A percentile compares a stretch with the other conserved stretches of the same genome.
Evolutionary conservation across 1,284 basidiomycete species (phyloP).

Genomic region (Boletus nobilissimus): DNA sequence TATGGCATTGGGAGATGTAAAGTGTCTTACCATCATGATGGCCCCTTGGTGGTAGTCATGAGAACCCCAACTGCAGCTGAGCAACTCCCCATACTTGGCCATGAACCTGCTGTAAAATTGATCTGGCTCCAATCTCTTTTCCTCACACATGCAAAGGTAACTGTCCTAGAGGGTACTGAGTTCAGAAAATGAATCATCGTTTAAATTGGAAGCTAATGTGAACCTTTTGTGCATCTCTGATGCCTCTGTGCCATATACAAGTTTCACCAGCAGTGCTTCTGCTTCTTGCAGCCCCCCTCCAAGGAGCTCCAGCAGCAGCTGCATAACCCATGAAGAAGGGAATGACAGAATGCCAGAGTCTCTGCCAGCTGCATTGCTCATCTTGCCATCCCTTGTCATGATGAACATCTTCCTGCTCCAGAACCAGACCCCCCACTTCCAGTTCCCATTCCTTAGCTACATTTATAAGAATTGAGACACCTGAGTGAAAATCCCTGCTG

Average conservation of each 20-base stretch:
- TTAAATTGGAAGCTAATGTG: too few relatives aligned
- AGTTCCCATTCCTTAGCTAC: background rate
- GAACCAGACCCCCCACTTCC: background rate
- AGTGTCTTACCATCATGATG: conserved; percentile 3
- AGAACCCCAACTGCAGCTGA: too few relatives aligned
- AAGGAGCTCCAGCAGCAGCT: background rate
- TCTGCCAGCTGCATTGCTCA: background rate
- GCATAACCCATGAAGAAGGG: background rate
- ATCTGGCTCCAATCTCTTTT: background rate
- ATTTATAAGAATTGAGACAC: background rate
- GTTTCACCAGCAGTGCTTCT: background rate
- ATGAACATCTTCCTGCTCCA: background rate
- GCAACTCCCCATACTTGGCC: background rate
- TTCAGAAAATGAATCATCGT: too few relatives aligned
- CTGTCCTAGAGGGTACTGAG: background rate
- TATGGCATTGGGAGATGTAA: background rate
- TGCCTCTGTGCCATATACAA: background rate
- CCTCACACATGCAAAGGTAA: background rate
- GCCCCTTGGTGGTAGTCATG: background rate
- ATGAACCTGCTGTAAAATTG: background rate
- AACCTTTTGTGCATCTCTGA: background rate
- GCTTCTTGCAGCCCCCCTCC: background rate
- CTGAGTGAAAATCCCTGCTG: too few relatives aligned
- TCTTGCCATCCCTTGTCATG: conserved; percentile 1
- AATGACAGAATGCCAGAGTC: background rate